These are phyloP conservation scores for Betula pendula DNA, from an alignment of 306 rosid genomes.

Conservation along the genomic window DNA sequence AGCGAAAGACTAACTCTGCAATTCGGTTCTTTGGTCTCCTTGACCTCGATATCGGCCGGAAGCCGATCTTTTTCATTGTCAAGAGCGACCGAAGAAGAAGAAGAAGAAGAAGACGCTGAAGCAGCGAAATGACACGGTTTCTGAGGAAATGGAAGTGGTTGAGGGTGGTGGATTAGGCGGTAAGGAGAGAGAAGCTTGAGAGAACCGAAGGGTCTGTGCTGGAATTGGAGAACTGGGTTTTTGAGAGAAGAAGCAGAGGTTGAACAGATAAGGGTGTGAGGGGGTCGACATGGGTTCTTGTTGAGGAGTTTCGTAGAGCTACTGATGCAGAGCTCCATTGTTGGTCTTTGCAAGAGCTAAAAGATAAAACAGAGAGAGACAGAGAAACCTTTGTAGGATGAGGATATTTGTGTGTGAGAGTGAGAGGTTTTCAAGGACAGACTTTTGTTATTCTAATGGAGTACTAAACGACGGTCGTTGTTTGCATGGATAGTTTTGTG, in stretches of 20 bases:
- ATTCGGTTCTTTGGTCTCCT: conserved; percentile 61
- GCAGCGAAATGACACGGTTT: conserved; percentile 37
- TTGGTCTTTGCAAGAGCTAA: not conserved
- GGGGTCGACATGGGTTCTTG: conserved; percentile 31
- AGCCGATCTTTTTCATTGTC: conserved; percentile 51
- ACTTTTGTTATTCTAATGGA: not conserved
- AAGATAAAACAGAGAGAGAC: not conserved
- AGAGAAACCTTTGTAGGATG: not conserved
- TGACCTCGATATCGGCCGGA: conserved; percentile 62
- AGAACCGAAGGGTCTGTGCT: conserved; percentile 18
- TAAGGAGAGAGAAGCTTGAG: conserved; percentile 31
- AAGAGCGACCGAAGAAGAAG: conserved; percentile 46
- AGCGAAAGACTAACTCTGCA: conserved; percentile 55
- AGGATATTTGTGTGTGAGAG: not conserved
- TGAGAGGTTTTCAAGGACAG: not conserved
- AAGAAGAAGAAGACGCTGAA: conserved; percentile 48
- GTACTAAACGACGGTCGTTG: not conserved
- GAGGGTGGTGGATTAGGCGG: conserved; percentile 40
- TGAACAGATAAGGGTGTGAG: conserved; percentile 21
- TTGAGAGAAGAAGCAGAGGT: conserved; percentile 20
- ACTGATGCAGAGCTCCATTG: conserved; percentile 67
- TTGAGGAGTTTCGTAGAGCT: conserved; percentile 38
- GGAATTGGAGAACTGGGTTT: conserved; percentile 19
- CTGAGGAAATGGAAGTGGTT: conserved; percentile 18
- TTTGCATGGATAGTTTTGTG: not conserved